Percentiles rank a stretch among this genome's conserved stretches.
Conservation (phyloP, 139 green algal genomes). For the Asterochloris erici region DNA sequence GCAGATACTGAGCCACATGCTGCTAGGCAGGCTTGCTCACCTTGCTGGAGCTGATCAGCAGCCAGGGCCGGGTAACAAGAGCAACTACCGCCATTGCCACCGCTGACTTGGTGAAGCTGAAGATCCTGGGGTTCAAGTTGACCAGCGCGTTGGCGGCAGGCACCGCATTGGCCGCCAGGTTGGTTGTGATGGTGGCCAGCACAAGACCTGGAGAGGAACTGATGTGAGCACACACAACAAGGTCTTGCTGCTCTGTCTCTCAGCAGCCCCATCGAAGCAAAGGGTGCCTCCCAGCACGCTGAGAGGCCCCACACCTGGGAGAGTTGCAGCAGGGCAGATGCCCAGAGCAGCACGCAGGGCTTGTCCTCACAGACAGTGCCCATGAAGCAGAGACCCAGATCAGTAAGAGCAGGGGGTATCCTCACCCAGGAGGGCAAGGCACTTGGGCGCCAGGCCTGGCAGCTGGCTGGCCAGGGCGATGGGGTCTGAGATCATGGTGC, state of each 20-base stretch:
- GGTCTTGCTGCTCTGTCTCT: too few relatives aligned
- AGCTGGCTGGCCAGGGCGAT: constrained; percentile 58
- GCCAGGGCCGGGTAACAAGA: constrained; percentile 39
- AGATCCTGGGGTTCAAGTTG: constrained; percentile 43
- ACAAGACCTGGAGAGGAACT: constrained; percentile 45
- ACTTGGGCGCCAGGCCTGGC: constrained; percentile 41
- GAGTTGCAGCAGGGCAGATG: too few relatives aligned
- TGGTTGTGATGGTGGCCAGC: constrained; percentile 78
- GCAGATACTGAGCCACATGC: too few relatives aligned
- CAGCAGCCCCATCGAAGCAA: too few relatives aligned
- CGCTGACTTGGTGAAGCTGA: constrained; percentile 48
- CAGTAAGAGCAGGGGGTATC: background rate
- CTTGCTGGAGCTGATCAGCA: constrained; percentile 19
- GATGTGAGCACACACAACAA: too few relatives aligned
- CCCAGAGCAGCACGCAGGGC: constrained; percentile 14
- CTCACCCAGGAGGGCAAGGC: constrained; percentile 51
- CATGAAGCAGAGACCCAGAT: background rate
- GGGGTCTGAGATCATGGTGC: constrained; percentile 66
- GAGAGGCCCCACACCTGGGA: too few relatives aligned
- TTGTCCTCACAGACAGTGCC: background rate
- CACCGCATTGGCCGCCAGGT: constrained; percentile 85
- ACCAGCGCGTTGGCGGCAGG: constrained; percentile 69
- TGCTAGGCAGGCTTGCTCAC: background rate
- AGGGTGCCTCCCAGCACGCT: too few relatives aligned
- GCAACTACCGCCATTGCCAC: constrained; percentile 26